Percentiles rank a stretch among this genome's conserved stretches.
Conservation (phyloP, 305 asterid genomes). For the Lippia alba region DNA sequence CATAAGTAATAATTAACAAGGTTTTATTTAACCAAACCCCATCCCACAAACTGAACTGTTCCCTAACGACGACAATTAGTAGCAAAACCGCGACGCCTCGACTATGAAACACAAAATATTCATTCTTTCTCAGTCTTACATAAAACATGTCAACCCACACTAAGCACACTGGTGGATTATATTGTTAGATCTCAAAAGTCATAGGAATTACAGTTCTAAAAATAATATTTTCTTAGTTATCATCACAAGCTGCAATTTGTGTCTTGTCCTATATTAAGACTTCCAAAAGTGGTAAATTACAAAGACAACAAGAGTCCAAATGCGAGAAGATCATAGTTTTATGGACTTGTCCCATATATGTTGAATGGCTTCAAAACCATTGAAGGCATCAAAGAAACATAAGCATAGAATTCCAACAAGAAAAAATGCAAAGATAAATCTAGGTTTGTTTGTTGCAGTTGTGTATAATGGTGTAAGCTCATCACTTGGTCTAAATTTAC, state of each 20-base stretch:
- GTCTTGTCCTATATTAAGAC: slow-evolving; percentile 10
- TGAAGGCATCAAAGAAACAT: neutral
- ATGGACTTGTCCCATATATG: slow-evolving; percentile 8
- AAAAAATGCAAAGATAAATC: neutral
- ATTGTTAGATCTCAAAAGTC: slow-evolving; percentile 17
- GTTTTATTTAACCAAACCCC: too few species aligned
- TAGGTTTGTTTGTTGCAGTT: neutral
- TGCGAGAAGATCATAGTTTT: neutral
- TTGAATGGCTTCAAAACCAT: slow-evolving; percentile 17
- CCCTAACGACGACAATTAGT: slow-evolving; percentile 20
- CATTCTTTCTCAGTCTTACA: slow-evolving; percentile 7
- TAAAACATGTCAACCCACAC: slow-evolving; percentile 6
- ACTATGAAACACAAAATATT: slow-evolving; percentile 9
- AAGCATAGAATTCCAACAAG: slow-evolving; percentile 37
- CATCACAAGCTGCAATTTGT: slow-evolving; percentile 19
- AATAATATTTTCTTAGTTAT: slow-evolving; percentile 20
- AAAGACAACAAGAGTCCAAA: slow-evolving; percentile 12
- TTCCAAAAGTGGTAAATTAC: neutral
- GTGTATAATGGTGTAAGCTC: slow-evolving; percentile 17
- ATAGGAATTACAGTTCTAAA: slow-evolving; percentile 31
- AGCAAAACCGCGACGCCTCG: slow-evolving; percentile 33
- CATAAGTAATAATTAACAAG: too few species aligned
- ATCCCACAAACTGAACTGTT: neutral
- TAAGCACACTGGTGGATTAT: neutral
- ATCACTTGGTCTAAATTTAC: neutral